Evolutionary conservation across 495 filamentous ascomycete species (phyloP), one percentile per base, ranked within the genome.

Genomic region (Penicillium macrosclerotiorum): DNA sequence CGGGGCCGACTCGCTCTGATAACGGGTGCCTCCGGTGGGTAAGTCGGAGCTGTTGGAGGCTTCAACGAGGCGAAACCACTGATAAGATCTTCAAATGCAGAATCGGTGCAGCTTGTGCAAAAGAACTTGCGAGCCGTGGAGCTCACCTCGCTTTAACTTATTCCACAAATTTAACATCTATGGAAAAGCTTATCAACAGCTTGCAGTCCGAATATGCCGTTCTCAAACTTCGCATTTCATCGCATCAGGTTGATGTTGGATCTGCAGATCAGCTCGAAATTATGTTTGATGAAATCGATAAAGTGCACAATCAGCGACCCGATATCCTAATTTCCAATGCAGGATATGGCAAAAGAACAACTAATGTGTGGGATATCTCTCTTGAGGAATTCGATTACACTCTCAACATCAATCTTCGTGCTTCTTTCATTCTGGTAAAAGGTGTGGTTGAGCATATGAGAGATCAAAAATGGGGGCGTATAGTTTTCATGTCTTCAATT

Each of bases 351-450:
- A 78, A 76, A 37, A 66, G 76, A 8, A 52, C 76, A 8, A 57
- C 62, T 1, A 64, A 76, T 24, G 63, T 80, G 25, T 74, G 69
- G 67, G 77, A 80, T 18, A 78, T 77, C 45, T 41, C 62, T 0
- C 60, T 77, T 6, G 83, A 85, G 34, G 82, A 86, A 50, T 89
- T 85, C 57, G 83, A 88, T 54, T 64, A 82, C 44, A 86, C 77
- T 2, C 59, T 86, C 30, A 78, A 71, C 38, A 71, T 86, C 43
- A 89, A 89, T 52, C 68, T 86, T 16, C 72, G 83, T 17, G 75
- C 81, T 0, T 76, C 81, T 1, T 89, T 86, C 53, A 71, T 87
- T 34, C 67, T 87, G 5, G 74, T 75, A 3, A 85, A 88, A 52
- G 74, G 83, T 8, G 74, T 77, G 33, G 76, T 86, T 3, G 80